Evolutionary conservation across 495 filamentous ascomycete genomes (phyloP), one percentile per base, ranked within the genome.

Genomic region (Xylaria grammica): DNA sequence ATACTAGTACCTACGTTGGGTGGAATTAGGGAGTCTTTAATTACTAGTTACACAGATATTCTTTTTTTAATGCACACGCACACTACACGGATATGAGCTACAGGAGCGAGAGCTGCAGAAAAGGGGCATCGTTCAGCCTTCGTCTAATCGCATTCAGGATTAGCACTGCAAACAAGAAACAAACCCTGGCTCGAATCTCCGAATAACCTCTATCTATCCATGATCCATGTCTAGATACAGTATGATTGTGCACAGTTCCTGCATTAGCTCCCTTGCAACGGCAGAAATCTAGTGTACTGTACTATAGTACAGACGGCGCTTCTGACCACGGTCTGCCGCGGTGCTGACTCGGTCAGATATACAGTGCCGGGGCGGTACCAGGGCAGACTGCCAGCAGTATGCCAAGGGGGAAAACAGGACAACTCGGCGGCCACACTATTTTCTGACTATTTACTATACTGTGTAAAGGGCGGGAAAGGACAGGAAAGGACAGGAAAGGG

Each of bases 241-340:
- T 52, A 22, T 30, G 45, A 61, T 61, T 52, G 45, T 29, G 58
- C 27, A 34, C 36, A 50, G 71, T 73, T 73, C 71, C 71, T 73
- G 72, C 72, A 72, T 68, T 68, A 71, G 71, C 34, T 45, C 63
- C 58, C 40, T 64, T 49, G 7, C 30, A 61, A 42, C 45, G 58
- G 36, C 40, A 34, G 45, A 52, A 61, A 38, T 61, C 45, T 61
- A 36, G n/a, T n/a, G n/a, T n/a, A n/a, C n/a, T n/a, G n/a, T n/a
- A n/a, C n/a, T n/a, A n/a, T n/a, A n/a, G n/a, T n/a, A n/a, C n/a
- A n/a, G n/a, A n/a, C n/a, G n/a, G n/a, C n/a, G n/a, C n/a, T n/a
- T n/a, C n/a, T n/a, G n/a, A n/a, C n/a, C n/a, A n/a, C n/a, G n/a
- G n/a, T n/a, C n/a, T n/a, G n/a, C 56, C 36, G 38, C 38, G 62